Percentiles rank a stretch among this genome's conserved stretches.
Conservation (phyloP, 345 rosid species). For the Gossypium mustelinum region DNA sequence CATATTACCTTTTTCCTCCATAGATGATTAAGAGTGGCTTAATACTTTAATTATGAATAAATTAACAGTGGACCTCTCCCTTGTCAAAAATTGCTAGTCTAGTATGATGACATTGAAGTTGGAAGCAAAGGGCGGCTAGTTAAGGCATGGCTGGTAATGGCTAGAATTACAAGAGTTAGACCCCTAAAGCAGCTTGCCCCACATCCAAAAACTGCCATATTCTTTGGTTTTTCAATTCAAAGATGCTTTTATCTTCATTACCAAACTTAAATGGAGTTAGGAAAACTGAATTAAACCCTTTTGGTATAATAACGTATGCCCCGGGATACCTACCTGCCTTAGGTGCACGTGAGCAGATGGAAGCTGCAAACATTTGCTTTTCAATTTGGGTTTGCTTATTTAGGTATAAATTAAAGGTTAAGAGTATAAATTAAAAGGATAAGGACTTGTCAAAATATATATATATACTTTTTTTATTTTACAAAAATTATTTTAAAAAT, state of each 20-base stretch:
- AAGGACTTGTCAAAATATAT: too few relatives aligned
- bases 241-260: constrained; percentile 1
- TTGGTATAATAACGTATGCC: background rate
- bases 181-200: background rate
- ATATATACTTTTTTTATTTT: too few relatives aligned
- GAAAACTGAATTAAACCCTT: background rate
- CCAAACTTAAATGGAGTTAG: background rate
- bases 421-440: too few relatives aligned
- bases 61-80: too few relatives aligned
- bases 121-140: too few relatives aligned
- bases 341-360: background rate
- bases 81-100: too few relatives aligned
- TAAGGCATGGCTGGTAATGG: background rate
- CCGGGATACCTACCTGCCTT: background rate
- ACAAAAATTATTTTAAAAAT: too few relatives aligned
- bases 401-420: too few relatives aligned
- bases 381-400: too few relatives aligned
- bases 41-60: background rate
- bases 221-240: background rate
- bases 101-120: too few relatives aligned
- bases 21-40: background rate
- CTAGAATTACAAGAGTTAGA: background rate
- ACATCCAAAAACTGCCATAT: background rate
- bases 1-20: too few relatives aligned
- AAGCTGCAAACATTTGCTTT: background rate